A percentile compares a stretch with the other conserved stretches of the same genome.
These are phyloP conservation scores for Alternaria angustiovoidea DNA, from an alignment of 2,329 filamentous ascomycete genomes.

Conservation along the genomic window DNA sequence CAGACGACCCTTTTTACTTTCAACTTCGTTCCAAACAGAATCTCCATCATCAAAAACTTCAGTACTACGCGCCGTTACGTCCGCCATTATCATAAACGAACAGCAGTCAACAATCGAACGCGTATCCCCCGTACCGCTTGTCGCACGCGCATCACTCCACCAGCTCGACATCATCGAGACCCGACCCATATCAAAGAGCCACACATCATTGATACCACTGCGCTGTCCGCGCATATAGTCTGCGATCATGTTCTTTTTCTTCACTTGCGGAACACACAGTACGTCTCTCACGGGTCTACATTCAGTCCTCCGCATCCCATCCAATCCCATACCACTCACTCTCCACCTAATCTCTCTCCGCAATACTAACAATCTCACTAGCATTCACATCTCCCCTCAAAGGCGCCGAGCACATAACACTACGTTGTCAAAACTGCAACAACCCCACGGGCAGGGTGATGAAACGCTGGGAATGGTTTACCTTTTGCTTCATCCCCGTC, in stretches of 20 bases:
- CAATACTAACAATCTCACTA: slow-evolving; percentile 24
- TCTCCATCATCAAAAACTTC: neutral
- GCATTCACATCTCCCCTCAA: slow-evolving; percentile 57
- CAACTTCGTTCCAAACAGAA: neutral
- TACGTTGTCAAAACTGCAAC: slow-evolving; percentile 54
- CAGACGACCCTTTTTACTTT: neutral
- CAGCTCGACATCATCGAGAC: neutral
- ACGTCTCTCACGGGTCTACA: slow-evolving; percentile 21
- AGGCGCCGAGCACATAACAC: slow-evolving; percentile 52
- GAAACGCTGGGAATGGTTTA: slow-evolving; percentile 68
- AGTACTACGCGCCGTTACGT: neutral
- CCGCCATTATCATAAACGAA: neutral
- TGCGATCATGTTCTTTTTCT: slow-evolving; percentile 57
- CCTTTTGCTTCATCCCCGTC: slow-evolving; percentile 79
- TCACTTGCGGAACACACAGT: slow-evolving; percentile 61
- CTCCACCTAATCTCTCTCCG: too few species aligned
- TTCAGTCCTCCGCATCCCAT: neutral
- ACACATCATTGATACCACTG: neutral
- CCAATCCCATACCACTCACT: neutral
- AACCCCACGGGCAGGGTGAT: slow-evolving; percentile 52
- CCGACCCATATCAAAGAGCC: neutral
- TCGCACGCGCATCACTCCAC: slow-evolving; percentile 1
- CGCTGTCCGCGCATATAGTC: slow-evolving; percentile 3
- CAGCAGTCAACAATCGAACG: neutral
- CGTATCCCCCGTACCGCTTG: neutral